These are phyloP conservation scores for Ganoderma boninense DNA, from an alignment of 1,284 basidiomycete genomes.

Conservation along the genomic window DNA sequence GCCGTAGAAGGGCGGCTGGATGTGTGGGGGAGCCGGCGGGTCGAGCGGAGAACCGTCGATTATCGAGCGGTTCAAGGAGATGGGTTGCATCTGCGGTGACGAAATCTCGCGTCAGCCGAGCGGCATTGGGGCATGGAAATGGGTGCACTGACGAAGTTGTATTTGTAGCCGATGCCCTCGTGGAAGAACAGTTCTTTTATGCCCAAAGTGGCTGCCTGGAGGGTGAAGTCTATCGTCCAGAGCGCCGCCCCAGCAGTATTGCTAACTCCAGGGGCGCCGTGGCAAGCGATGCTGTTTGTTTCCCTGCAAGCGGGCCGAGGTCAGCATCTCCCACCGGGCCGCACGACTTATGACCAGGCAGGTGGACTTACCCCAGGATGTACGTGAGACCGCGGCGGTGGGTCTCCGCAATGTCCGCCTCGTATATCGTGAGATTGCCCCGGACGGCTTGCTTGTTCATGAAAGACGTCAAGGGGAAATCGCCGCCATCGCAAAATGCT, in stretches of 20 bases:
- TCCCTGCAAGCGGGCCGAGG: constrained; percentile 27
- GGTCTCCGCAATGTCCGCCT: constrained; percentile 58
- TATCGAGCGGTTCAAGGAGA: constrained; percentile 58
- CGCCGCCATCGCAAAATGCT: constrained; percentile 59
- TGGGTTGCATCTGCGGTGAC: constrained; percentile 57
- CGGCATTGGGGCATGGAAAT: neutral
- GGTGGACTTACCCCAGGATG: constrained; percentile 57
- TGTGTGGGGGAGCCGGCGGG: constrained; percentile 56
- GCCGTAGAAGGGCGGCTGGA: constrained; percentile 69
- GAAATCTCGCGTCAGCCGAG: neutral
- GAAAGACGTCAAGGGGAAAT: constrained; percentile 59
- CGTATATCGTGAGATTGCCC: constrained; percentile 60
- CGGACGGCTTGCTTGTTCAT: constrained; percentile 69
- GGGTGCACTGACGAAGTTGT: constrained; percentile 47
- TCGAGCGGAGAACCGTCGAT: constrained; percentile 56
- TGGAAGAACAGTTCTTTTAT: constrained; percentile 49
- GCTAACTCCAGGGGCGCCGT: constrained; percentile 71
- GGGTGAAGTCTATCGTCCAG: constrained; percentile 72
- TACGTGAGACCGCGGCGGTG: constrained; percentile 58
- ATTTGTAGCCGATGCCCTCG: constrained; percentile 52
- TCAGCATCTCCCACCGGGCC: neutral
- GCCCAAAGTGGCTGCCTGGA: constrained; percentile 53
- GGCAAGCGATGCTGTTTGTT: constrained; percentile 46
- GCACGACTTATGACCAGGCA: neutral
- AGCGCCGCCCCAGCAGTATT: constrained; percentile 74